Base-by-base conservation (phyloP, 305 asterid species). In the Solanum hybrid region DNA sequence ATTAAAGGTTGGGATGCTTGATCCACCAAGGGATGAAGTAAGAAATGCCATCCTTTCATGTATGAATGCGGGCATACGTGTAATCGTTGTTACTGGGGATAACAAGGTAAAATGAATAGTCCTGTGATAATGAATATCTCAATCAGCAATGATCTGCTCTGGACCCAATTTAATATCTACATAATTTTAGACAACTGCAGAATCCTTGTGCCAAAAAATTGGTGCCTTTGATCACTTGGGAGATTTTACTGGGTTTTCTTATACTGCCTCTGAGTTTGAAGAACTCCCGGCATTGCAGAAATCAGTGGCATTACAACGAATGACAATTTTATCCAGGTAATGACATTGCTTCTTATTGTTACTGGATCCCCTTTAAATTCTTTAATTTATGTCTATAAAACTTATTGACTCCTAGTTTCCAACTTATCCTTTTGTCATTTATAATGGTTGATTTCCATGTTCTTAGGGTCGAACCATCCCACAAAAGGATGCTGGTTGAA, bases 21-120 rank as follows among this genome's bases (percentile, higher is more conserved):
- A 97, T 94, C 99, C 99, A 82, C 99, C 99, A 78, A 95, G 99
- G 94, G 98, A 96, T 93, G 99, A 96, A 95, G 99, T 97, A 75
- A 94, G 94, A 90, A 93, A 95, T 90, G 99, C 99, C 88, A 95
- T 97, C 89, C 95, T 94, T 92, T 95, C 99, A 42, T 97, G 99
- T 93, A 94, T 96, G 99, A 95, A 98, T 14, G 99, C 99, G 89
- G 99, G 99, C 89, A 97, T 97, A 93, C 99, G 99, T 85, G 99
- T 97, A 90, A 95, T 97, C 82, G 97, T 97, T 93, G 98, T 97
- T 89, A 97, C 99, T n/a, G 99, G 99, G 91, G 99, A 97, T 93
- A 96, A 95, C 95, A 97, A 97, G 98, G 99, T 97, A 91, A 93
- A 37, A 29, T 36, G 38, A 79, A 76, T 85, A 8, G 71, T 35